Percentiles rank a stretch among this genome's conserved stretches.
Evolutionary conservation across 352 stramenopile genomes (phyloP).

Genomic region (Phytophthora sansomeana): DNA sequence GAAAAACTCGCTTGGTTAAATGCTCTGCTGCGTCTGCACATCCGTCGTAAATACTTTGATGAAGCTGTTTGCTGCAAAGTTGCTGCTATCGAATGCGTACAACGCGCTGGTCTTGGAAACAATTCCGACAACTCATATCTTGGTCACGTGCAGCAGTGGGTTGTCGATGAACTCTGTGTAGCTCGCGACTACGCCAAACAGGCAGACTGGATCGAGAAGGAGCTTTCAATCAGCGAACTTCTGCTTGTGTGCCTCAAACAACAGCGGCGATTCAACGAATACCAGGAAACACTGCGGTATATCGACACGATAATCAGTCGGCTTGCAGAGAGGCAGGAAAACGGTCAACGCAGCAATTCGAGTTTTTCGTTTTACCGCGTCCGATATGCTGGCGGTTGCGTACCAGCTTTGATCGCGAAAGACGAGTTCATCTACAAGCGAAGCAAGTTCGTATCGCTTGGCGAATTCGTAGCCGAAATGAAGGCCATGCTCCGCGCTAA

Average conservation of each 20-base stretch:
- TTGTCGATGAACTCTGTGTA: constrained; percentile 48
- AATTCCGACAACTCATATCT: constrained; percentile 9
- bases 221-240: constrained; percentile 64
- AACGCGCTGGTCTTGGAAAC: constrained; percentile 4
- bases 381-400: constrained; percentile 57
- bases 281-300: constrained; percentile 55
- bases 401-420: constrained; percentile 47
- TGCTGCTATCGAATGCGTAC: constrained; percentile 50
- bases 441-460: constrained; percentile 68
- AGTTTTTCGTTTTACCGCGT: constrained; percentile 67
- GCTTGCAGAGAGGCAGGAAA: constrained; percentile 37
- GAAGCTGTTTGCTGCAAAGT: constrained; percentile 75
- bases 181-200: constrained; percentile 51
- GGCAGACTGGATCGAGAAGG: constrained; percentile 58
- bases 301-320: constrained; percentile 46
- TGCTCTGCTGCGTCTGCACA: constrained; percentile 64
- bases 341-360: constrained; percentile 18
- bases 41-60: constrained; percentile 46
- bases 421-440: constrained; percentile 83
- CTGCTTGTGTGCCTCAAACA: constrained; percentile 52
- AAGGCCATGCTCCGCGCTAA: constrained; percentile 62
- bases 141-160: constrained; percentile 38
- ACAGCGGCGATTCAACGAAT: constrained; percentile 47
- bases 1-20: constrained; percentile 74
- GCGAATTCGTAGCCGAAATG: constrained; percentile 73